phyloP scores from a whole-genome alignment of 2,329 filamentous ascomycete species.

The Ceratocystis destructans region DNA sequence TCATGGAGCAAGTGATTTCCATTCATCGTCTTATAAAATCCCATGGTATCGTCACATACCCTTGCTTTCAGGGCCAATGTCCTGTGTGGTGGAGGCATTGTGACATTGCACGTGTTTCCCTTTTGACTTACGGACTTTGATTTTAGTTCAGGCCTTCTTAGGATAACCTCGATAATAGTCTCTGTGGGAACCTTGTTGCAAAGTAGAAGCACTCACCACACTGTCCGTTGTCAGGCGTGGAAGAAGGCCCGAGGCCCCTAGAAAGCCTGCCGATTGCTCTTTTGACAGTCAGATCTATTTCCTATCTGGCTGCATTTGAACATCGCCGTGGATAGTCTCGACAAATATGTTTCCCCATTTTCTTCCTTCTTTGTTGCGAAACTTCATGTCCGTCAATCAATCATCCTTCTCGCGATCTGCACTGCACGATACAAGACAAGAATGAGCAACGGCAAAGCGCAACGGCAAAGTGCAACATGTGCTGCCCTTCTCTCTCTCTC shows the following conservation, averaged over 20 bases:
- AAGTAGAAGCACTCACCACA: neutral
- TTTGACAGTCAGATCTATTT: constrained; percentile 8
- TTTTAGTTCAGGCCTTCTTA: neutral
- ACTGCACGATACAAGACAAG: constrained; percentile 2
- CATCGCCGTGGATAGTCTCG: neutral
- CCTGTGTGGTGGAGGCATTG: neutral
- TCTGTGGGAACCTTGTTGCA: constrained; percentile 3
- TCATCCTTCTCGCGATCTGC: neutral
- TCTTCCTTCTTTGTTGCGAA: neutral
- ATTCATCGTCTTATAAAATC: neutral
- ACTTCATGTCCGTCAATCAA: neutral
- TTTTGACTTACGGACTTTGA: neutral
- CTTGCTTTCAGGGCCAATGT: neutral
- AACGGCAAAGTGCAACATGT: neutral
- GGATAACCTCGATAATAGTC: neutral
- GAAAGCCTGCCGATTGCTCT: constrained; percentile 2
- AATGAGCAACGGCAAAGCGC: neutral
- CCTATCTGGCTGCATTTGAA: neutral
- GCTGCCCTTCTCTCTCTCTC: neutral
- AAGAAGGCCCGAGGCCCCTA: constrained; percentile 7
- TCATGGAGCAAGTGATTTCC: constrained; percentile 8
- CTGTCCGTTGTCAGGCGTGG: constrained; percentile 1
- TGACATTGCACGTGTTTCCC: neutral
- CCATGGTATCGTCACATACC: neutral
- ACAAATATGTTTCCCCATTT: constrained; percentile 3